A percentile compares a stretch with the other conserved stretches of the same genome.
Evolutionary conservation across 768 basidiomycete genomes (phyloP).

Genomic region (Pleurotus eryngii): DNA sequence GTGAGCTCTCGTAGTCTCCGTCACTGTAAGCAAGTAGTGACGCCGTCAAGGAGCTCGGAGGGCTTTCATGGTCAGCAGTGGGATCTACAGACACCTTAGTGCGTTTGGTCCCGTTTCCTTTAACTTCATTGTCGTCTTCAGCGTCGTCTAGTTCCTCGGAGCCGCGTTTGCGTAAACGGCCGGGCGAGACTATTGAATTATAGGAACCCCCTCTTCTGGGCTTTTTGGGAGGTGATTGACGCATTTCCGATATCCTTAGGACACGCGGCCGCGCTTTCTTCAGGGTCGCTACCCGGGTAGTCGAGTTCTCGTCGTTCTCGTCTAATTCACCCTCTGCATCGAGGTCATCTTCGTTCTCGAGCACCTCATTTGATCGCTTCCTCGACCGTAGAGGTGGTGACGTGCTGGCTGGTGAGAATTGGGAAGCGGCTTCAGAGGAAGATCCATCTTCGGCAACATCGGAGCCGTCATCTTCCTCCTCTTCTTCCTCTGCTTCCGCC

Average conservation of each 20-base stretch:
- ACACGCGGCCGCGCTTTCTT: background rate
- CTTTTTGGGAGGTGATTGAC: background rate
- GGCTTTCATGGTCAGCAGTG: background rate
- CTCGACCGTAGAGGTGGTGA: constrained; percentile 3
- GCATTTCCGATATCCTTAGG: background rate
- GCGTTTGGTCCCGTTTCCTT: constrained; percentile 5
- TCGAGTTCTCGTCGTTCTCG: background rate
- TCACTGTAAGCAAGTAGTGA: too few relatives aligned
- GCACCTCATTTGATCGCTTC: constrained; percentile 17
- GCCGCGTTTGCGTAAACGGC: constrained; percentile 40
- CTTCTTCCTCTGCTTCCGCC: constrained; percentile 18
- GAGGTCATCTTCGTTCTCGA: background rate
- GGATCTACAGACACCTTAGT: background rate
- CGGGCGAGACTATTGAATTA: constrained; percentile 3
- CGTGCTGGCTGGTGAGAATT: background rate
- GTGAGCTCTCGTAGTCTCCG: too few relatives aligned
- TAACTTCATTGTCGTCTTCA: constrained; percentile 8
- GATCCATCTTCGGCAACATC: constrained; percentile 12
- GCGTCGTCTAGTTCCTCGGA: constrained; percentile 43
- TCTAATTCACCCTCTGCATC: constrained; percentile 8
- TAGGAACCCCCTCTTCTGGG: background rate
- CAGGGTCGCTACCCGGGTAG: background rate
- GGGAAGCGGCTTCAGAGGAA: background rate
- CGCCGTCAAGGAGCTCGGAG: background rate
- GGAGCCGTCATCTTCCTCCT: constrained; percentile 12